Evolutionary conservation across 192 early-diverging fungal species (phyloP), one percentile per base, ranked within the genome.

Genomic region (Podila verticillata): DNA sequence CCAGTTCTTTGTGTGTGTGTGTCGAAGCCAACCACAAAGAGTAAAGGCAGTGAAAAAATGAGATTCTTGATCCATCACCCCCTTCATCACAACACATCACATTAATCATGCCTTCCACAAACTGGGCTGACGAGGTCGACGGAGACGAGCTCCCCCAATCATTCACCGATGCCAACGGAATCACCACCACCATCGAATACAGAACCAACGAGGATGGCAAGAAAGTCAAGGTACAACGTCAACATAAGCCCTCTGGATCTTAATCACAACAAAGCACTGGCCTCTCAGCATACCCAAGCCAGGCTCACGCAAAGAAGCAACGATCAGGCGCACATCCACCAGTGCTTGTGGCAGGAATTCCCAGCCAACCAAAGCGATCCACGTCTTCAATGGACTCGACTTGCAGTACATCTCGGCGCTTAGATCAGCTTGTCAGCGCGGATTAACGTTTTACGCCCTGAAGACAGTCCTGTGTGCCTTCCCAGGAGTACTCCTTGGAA

Each of bases 161-260:
- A 64, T 86, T 84, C 72, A 87, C 89, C 69, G 91, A 92, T 48
- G 89, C 90, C 63, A 92, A 96, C 68, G 95, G 93, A 28, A 93
- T 95, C 71, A 93, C 92, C 75, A 91, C 91, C 9, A 87, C 95
- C 61, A 89, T 94, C 48, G 93, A 95, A 85, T 91, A 93, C 85
- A 88, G 86, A 66, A 83, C 85, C n/a, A 97, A 96, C 70, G 96
- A 95, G 29, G 93, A 96, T 56, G 96, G 96, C 75, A 93, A 96
- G 80, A 95, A 91, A 85, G 95, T 98, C 58, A 96, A 95, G 85
- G 90, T 92, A 87, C 32, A 49, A 60, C 24, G 9, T 54, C 24
- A 22, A 22, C 49, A 24, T 47, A 9, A 59, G 32, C 51, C 36
- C 61, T 17, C 54, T 63, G 48, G 63, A 60, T 63, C 49, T n/a